A percentile compares a stretch with the other conserved stretches of the same genome.
Conservation (phyloP, 345 rosid genomes). For the Eucalyptus polybractea region DNA sequence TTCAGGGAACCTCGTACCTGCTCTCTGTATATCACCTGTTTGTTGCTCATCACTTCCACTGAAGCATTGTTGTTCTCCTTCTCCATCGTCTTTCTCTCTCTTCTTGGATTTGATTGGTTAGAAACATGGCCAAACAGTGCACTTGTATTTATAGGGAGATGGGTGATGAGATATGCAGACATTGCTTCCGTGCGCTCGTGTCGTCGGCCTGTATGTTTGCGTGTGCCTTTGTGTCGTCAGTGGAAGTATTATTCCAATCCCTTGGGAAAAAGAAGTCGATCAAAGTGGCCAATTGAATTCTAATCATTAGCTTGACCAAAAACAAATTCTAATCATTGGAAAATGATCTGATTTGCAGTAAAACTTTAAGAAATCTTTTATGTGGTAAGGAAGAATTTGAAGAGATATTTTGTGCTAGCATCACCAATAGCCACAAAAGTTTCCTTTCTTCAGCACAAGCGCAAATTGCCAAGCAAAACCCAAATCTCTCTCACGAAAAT, state of each 20-base stretch:
- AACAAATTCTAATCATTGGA: neutral
- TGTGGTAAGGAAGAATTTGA: neutral
- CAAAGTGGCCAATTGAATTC: neutral
- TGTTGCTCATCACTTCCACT: slow-evolving; percentile 13
- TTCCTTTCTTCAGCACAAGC: neutral
- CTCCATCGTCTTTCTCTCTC: neutral
- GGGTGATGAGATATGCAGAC: neutral
- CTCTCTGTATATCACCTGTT: slow-evolving; percentile 22
- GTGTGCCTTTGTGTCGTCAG: neutral
- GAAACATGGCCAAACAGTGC: neutral
- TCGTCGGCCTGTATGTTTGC: neutral
- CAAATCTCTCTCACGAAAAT: neutral
- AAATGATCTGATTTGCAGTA: neutral
- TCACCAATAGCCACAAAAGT: neutral
- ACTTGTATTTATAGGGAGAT: neutral
- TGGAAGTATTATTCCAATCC: neutral
- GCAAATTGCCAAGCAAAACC: neutral
- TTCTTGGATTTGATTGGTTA: neutral
- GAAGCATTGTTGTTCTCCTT: neutral
- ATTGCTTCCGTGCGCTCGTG: neutral
- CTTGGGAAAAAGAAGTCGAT: neutral
- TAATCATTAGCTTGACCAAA: neutral
- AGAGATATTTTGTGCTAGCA: neutral
- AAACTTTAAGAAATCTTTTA: too few species aligned
- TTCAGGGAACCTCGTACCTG: slow-evolving; percentile 24